A percentile compares a stretch with the other conserved stretches of the same genome.
Evolutionary conservation across 257 asterid genomes (phyloP).

Genomic region (Fraxinus quadrangulata): DNA sequence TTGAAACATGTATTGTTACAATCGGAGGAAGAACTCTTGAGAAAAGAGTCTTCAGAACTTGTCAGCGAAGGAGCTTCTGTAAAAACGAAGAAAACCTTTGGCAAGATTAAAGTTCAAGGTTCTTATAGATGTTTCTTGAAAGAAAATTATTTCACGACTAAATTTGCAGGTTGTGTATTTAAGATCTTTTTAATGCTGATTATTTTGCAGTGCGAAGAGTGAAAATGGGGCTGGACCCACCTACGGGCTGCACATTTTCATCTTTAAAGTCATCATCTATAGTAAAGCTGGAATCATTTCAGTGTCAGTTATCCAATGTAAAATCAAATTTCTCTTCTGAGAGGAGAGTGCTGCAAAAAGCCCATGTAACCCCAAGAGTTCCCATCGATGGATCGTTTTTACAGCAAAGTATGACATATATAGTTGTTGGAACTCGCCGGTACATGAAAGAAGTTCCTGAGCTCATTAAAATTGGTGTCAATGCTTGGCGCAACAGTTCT

Average conservation of each 20-base stretch:
- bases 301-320: constrained; percentile 60
- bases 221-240: constrained; percentile 85
- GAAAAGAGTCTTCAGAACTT: constrained; percentile 62
- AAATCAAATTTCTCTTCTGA: constrained; percentile 75
- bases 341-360: constrained; percentile 59
- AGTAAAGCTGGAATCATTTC: constrained; percentile 64
- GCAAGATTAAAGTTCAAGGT: constrained; percentile 95
- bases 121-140: constrained; percentile 12
- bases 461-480: constrained; percentile 65
- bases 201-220: constrained; percentile 76
- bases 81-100: constrained; percentile 76
- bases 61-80: constrained; percentile 77
- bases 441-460: constrained; percentile 78
- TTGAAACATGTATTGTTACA: constrained; percentile 72
- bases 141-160: constrained; percentile 19
- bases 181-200: constrained; percentile 1
- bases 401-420: constrained; percentile 61
- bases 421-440: constrained; percentile 68
- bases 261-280: constrained; percentile 63
- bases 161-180: constrained; percentile 1
- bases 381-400: constrained; percentile 59
- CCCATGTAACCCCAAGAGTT: constrained; percentile 53
- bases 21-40: constrained; percentile 84
- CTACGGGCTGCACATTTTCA: constrained; percentile 77
- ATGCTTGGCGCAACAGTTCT: constrained; percentile 71